Evolutionary conservation across 352 stramenopile species (phyloP).

Genomic region (Aphanomyces invadans): DNA sequence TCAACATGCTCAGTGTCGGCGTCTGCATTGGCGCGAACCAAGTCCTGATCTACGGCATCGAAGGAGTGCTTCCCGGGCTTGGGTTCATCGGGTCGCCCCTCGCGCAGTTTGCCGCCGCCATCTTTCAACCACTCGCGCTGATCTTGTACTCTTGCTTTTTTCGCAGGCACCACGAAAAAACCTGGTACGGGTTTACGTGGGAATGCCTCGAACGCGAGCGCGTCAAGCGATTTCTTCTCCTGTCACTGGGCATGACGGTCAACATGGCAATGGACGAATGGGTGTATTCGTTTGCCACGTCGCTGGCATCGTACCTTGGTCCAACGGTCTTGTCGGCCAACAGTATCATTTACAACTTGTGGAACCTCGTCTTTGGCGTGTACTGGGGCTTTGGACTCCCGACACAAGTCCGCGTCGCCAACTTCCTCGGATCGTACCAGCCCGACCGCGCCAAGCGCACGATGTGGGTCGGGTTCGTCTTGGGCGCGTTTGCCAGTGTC

Average conservation of each 20-base stretch:
- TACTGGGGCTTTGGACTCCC: constrained; percentile 79
- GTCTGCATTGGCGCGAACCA: constrained; percentile 69
- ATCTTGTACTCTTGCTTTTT: constrained; percentile 67
- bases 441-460: constrained; percentile 48
- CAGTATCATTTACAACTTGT: constrained; percentile 77
- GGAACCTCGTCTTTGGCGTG: constrained; percentile 73
- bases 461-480: constrained; percentile 53
- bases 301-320: constrained; percentile 54
- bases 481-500: constrained; percentile 45
- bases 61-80: constrained; percentile 44
- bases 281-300: constrained; percentile 72
- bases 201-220: constrained; percentile 56
- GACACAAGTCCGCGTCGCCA: constrained; percentile 66
- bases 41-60: constrained; percentile 62
- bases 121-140: constrained; percentile 67
- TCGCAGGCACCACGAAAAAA: constrained; percentile 73
- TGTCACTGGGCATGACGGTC: constrained; percentile 68
- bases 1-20: constrained; percentile 56
- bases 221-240: constrained; percentile 50
- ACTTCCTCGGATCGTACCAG: constrained; percentile 63
- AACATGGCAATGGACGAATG: constrained; percentile 73
- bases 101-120: constrained; percentile 53
- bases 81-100: constrained; percentile 69
- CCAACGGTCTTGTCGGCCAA: constrained; percentile 61
- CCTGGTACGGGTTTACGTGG: constrained; percentile 53